phyloP scores from a whole-genome alignment of 2,329 filamentous ascomycete genomes.

The Trichoderma harzianum region DNA sequence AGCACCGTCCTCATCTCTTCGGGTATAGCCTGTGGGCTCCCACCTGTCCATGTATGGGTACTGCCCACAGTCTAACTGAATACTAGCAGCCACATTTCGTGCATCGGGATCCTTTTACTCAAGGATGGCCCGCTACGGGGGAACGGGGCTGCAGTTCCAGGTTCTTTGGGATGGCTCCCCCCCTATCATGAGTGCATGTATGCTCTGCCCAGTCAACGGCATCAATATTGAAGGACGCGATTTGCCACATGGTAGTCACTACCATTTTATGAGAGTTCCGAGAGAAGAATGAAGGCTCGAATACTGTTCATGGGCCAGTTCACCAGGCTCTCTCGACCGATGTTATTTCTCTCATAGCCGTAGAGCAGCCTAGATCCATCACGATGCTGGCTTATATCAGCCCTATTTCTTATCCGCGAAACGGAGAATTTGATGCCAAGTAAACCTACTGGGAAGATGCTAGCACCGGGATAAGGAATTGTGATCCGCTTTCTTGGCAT shows the following conservation, averaged over 20 bases:
- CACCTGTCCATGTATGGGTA: background rate
- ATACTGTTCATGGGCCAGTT: background rate
- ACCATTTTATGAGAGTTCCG: background rate
- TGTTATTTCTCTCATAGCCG: background rate
- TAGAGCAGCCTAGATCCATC: background rate
- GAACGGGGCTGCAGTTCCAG: background rate
- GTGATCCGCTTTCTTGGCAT: background rate
- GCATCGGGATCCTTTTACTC: background rate
- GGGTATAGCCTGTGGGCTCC: background rate
- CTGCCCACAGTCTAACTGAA: background rate
- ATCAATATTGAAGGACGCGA: background rate
- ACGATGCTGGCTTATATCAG: background rate
- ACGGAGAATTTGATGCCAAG: background rate
- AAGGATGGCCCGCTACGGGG: background rate
- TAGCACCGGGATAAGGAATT: background rate
- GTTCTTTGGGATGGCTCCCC: background rate
- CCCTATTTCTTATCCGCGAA: background rate
- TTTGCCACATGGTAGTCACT: background rate
- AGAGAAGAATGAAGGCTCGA: no score
- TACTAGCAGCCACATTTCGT: background rate
- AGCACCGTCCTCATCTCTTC: background rate
- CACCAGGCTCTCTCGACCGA: background rate
- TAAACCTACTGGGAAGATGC: background rate
- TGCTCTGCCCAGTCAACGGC: background rate
- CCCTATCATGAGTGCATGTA: background rate